Base-by-base conservation (phyloP, 2,329 filamentous ascomycete species). In the Aspergillus fumigatiaffinis region DNA sequence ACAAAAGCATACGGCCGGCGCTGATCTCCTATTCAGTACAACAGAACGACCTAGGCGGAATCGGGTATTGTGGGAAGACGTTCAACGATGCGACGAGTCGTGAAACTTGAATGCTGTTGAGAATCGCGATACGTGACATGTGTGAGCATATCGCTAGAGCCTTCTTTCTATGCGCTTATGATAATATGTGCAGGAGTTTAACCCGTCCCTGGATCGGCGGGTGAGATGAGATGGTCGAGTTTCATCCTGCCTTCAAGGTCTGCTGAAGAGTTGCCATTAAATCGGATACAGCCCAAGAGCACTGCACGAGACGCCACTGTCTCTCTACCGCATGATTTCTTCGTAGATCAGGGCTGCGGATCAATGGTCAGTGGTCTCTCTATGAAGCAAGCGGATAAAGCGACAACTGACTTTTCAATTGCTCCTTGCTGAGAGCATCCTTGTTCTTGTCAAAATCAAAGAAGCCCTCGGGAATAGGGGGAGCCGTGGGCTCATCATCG, bases 361-460 rank as follows among this genome's bases (percentile, higher is more conserved):
- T 26, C 52, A 69, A 61, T 51, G 50, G 23, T 29, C 20, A 29
- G 12, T 4, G 10, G n/a, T 46, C 2, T 3, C 38, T 35, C 21
- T 8, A 38, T n/a, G 12, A 60, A 17, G 12, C 54, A 12, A 54
- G 55, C 52, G 21, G 10, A 3, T 26, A 35, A 17, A 26, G 41
- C 51, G 38, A 41, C 20, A 49, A 64, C 72, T 65, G 68, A 87
- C 94, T 84, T 83, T 97, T 97, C 76, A 99, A 79, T 79, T 99
- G 92, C 80, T 99, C 94, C 80, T 99, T 99, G 82, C 90, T 97
- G 71, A 99, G 79, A 70, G 89, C 94, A 76, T 99, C 94, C 86
- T 99, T 99, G 83, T 97, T 96, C 84, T 97, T 97, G 79, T 99
- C 94, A 76, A 99, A 99, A 78, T 99, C 94, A 75, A 99, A 99